Evolutionary conservation across 148 eudicot species (phyloP), one percentile per base, ranked within the genome.

Genomic region (Pouteria glomerata): DNA sequence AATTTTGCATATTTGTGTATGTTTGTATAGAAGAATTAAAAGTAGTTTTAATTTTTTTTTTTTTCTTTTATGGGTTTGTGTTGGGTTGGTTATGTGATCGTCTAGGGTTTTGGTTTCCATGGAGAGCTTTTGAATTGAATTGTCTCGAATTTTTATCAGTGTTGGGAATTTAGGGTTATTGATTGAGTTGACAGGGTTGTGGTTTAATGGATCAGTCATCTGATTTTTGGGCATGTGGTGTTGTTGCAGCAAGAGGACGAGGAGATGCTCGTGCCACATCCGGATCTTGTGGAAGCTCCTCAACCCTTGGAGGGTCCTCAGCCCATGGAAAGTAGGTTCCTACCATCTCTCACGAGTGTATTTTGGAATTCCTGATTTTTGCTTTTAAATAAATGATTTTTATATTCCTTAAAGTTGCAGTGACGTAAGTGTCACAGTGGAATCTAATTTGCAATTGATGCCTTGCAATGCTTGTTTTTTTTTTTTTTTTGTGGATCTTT

Each of bases 241-340:
- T 29, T 58, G 70, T 26, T 80, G 73, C 86, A 89, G 85, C 92
- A 84, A 81, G 95, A 92, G 66, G 97, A 89, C 33, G 95, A 89
- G 75, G 92, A 92, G 86, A 92, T 89, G 90, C 86, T 89, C 27
- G 87, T 89, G 70, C 90, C 95, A 3, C 82, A 86, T 75, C 71
- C 92, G 0, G 97, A 81, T 57, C 81, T 77, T 18, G 89, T 57
- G n/a, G 78, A 79, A 57, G 77, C 74, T 19, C 74, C 74, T 57
- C 71, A 63, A n/a, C 72, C 58, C 11, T 18, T 87, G 1, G 88
- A 84, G 77, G 88, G 85, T 35, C 88, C 88, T 64, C 83, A 81
- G 76, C 85, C 90, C 10, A 90, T 85, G 91, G 96, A 91, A 79
- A 89, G 97, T 88, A 37, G 52, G 76, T 44, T 27, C 18, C 16